These are phyloP conservation scores for Leishmania martiniquensis DNA, from an alignment of 208 protist species.

Conservation along the genomic window DNA sequence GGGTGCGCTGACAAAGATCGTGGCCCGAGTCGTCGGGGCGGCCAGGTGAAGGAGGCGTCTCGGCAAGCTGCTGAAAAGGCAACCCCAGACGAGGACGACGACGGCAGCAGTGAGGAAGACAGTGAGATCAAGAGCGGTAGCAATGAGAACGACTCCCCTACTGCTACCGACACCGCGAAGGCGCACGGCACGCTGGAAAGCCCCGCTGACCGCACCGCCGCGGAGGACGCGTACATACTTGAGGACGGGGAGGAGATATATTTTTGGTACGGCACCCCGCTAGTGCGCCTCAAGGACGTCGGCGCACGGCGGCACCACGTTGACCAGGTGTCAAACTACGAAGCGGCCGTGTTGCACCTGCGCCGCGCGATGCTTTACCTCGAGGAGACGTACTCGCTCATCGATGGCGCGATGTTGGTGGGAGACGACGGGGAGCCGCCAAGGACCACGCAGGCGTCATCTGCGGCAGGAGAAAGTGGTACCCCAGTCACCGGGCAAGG, in stretches of 20 bases:
- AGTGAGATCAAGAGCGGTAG: conserved; percentile 17
- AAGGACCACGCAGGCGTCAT: neutral
- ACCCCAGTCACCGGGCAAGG: neutral
- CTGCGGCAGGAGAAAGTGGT: neutral
- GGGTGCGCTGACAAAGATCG: neutral
- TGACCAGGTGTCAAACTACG: conserved; percentile 50
- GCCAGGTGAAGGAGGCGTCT: conserved; percentile 1
- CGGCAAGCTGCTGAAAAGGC: neutral
- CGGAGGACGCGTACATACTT: conserved; percentile 43
- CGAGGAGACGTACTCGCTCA: conserved; percentile 84
- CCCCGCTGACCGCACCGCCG: conserved; percentile 7
- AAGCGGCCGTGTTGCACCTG: conserved; percentile 67
- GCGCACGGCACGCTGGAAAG: conserved; percentile 49
- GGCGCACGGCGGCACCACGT: conserved; percentile 44
- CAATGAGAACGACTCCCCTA: neutral
- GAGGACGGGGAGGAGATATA: conserved; percentile 64
- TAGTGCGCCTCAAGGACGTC: conserved; percentile 53
- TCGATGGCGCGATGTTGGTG: conserved; percentile 49
- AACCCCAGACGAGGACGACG: conserved; percentile 7
- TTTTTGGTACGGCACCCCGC: conserved; percentile 70
- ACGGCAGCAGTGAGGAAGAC: conserved; percentile 23
- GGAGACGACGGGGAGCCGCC: conserved; percentile 33
- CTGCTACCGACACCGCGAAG: neutral
- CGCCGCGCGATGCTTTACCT: conserved; percentile 88
- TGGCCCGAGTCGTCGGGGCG: neutral